Base-by-base conservation (phyloP, 192 early-diverging fungal species). In the Pilobolus umbonatus region DNA sequence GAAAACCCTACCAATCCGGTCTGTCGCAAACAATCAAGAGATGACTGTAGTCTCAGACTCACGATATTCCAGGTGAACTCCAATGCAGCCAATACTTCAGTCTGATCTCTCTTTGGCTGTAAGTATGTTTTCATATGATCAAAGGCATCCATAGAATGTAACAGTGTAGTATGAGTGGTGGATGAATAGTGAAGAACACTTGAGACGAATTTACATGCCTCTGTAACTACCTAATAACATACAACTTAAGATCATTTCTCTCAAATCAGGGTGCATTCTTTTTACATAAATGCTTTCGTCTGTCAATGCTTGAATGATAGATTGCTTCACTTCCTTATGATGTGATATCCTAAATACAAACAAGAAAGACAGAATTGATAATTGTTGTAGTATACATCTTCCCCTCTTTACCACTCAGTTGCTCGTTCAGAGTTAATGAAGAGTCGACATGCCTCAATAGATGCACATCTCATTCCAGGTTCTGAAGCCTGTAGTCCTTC, bases 201-300 rank as follows among this genome's bases (percentile, higher is more conserved):
- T 17, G 68, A 64, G 19, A 76, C 51, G 43, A 81, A 68, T 38
- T 58, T 62, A 55, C 74, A 78, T 9, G 64, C 72, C 2, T 75
- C 72, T 12, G 66, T 19, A 0, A 76, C 46, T 1, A 80, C 72
- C n/a, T n/a, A n/a, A n/a, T n/a, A 32, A 52, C 50, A 26, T 52
- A 17, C 12, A 30, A 19, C 11, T 19, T 14, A 14, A 19, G 45
- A 19, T 22, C 19, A 47, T 19, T 11, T 47, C 45, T 38, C 36
- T 38, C 8, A 7, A 10, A 10, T 14, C 7, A 38, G 8, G 36
- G 36, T 38, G 36, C 10, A 47, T 19, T 7, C 45, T 47, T 28
- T 72, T 74, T 72, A n/a, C n/a, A 65, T 75, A 80, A 11, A 60
- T 80, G 39, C 75, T 80, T 12, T 64, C 47, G 22, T 80, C 78